Base-by-base conservation (phyloP, 1,284 basidiomycete genomes). In the Malassezia dermatis region DNA sequence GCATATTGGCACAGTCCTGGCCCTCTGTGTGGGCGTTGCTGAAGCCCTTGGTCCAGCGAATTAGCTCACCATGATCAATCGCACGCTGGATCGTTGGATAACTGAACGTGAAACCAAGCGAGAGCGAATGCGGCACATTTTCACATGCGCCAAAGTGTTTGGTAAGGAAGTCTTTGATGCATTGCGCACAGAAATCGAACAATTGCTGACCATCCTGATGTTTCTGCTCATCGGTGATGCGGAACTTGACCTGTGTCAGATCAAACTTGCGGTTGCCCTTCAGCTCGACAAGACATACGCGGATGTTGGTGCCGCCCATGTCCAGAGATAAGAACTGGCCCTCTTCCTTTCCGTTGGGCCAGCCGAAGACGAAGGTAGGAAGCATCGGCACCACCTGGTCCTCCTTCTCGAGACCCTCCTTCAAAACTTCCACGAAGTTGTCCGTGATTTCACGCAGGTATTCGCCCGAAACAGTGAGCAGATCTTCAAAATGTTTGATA, bases 21-120 rank as follows among this genome's bases (percentile, higher is more conserved):
- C 90, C 91, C 76, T 98, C 94, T 19, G 89, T 90, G 74, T 91
- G 89, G 6, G 83, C 76, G 1, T 88, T 88, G 34, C 89, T 89
- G 69, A 98, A 98, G 62, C 93, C 94, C 77, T 98, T 98, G 42
- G 94, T 98, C 93, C 94, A 98, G 31, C 91, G 86, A 65, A 96
- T 89, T 41, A 98, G 84, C 63, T 83, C 83, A 44, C 90, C 94
- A 67, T 96, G 90, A 76, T 98, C 90, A 68, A 98, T 98, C 48
- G 82, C 81, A 37, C 86, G 82, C 80, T 98, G 93, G 2, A 40
- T 21, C 2, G 30, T 51, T 1, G 54, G 54, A 35, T 46, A 56
- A 17, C 54, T 56, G 49, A 56, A 56, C 4, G 54, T 56, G 26
- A 56, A 56, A 8, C 54, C 54, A 19, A 56, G 44, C 28, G 54